Evolutionary conservation across 305 asterid genomes (phyloP), one percentile per base, ranked within the genome.

Genomic region (Salvia sclarea): DNA sequence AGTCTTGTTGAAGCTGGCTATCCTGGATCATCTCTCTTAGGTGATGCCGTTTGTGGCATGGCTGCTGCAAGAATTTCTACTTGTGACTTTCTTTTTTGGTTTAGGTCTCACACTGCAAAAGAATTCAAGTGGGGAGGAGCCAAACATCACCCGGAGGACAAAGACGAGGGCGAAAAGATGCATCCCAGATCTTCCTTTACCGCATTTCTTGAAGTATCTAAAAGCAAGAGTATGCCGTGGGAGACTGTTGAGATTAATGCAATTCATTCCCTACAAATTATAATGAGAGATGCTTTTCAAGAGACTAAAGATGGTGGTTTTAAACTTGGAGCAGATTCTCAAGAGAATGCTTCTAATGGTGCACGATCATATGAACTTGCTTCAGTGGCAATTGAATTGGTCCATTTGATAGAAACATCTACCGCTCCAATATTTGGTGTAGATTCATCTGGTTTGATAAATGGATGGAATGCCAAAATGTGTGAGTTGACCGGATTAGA

Each of bases 391-490:
- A 76, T 30, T 77, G 88, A 87, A 75, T 81, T 89, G 86, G 87
- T 75, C 8, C 73, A 84, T 44, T 61, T 87, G 73, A 80, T 85
- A 18, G 95, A 89, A 70, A 84, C 82, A 10, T 86, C 92, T 6
- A 71, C 76, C 24, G 88, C 78, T 52, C 96, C 96, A 8, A 82
- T 89, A 50, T 87, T 89, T 52, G 95, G 87, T 45, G 95, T 85
- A 8, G 86, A 87, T 76, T 66, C 68, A 37, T 78, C 80, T 3
- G 90, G 92, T 55, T 18, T 74, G 58, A 74, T 87, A 65, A 87
- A 87, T 76, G 90, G 95, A 48, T 89, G 96, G 96, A 89, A 89
- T 62, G 59, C 75, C 33, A 86, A 87, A 76, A 85, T 89, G 76
- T 72, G 76, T 55, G 95, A 89, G 73, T 67, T 89, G 58, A 87